Evolutionary conservation across 257 asterid genomes (phyloP), one percentile per base, ranked within the genome.

Genomic region (Scutellaria baicalensis): DNA sequence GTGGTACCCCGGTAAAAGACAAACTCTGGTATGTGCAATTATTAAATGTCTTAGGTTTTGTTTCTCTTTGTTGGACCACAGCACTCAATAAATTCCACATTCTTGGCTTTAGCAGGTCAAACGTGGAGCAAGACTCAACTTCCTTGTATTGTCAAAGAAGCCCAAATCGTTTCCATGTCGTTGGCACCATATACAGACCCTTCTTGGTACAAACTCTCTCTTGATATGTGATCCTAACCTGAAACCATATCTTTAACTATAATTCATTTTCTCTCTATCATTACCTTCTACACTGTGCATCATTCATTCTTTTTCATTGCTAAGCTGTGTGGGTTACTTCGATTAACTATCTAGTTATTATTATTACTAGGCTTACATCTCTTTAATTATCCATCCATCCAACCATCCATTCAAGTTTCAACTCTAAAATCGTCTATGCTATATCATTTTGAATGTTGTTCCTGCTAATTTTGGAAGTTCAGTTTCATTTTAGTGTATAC

Each of bases 151-250:
- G 95, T 79, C 78, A 67, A 72, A 72, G 71, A 76, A 84, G 90
- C 77, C 78, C 79, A 49, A 61, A 84, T 66, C 86, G 68, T 74
- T 77, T 76, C 56, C 95, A 88, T 78, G 73, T 56, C 54, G 61
- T 80, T 12, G 80, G 86, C 79, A 76, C 73, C 81, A 86, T 89
- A 58, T 86, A 86, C 50, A 81, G 90, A 72, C 96, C 96, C 35
- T 89, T 86, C 85, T 54, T 82, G 91, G 93, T 89, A 86, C 51
- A 18, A 10, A 36, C 59, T 40, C 47, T 58, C 40, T 54, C 52
- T 17, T 9, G 8, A 38, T 6, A 9, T 21, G 10, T 6, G 20
- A 0, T 57, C 27, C 42, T 27, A 60, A 52, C 33, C 59, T 23
- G 55, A 35, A 67, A 60, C 44, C 58, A 14, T 18, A 8, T 48